Percentiles rank a stretch among this genome's conserved stretches.
phyloP scores from a whole-genome alignment of 2,329 filamentous ascomycete genomes.

The Cytospora piceicola region DNA sequence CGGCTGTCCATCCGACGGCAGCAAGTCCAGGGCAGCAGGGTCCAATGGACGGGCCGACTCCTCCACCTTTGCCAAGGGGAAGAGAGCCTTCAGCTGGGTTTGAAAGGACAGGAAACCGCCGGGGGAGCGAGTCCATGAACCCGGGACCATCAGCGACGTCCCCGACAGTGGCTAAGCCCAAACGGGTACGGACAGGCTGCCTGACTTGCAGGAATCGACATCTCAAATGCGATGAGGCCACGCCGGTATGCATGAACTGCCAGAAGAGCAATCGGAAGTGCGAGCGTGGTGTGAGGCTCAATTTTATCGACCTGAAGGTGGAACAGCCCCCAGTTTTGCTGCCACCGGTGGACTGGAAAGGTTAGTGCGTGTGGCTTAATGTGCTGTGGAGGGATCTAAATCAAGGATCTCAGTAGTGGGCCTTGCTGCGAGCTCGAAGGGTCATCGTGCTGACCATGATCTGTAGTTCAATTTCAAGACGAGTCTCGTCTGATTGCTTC shows the following conservation, averaged over 20 bases:
- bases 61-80: neutral
- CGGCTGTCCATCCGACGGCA: neutral
- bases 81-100: neutral
- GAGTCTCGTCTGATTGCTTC: constrained; percentile 89
- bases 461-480: constrained; percentile 75
- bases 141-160: constrained; percentile 3
- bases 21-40: constrained; percentile 1
- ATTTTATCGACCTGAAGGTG: constrained; percentile 86
- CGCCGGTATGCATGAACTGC: constrained; percentile 73
- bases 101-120: constrained; percentile 5
- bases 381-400: neutral
- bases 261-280: constrained; percentile 84
- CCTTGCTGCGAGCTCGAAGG: neutral
- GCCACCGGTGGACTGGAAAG: constrained; percentile 67
- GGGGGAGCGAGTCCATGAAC: constrained; percentile 9
- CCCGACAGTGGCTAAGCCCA: constrained; percentile 60
- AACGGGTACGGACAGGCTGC: constrained; percentile 86
- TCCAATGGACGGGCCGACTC: constrained; percentile 4
- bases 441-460: constrained; percentile 21
- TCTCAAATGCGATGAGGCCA: constrained; percentile 84
- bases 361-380: constrained; percentile 42
- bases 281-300: constrained; percentile 83
- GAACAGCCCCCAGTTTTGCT: constrained; percentile 68
- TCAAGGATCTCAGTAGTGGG: neutral
- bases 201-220: constrained; percentile 88